A percentile compares a stretch with the other conserved stretches of the same genome.
phyloP scores from a whole-genome alignment of 1,284 basidiomycete genomes.

The Xanthoconium separans region DNA sequence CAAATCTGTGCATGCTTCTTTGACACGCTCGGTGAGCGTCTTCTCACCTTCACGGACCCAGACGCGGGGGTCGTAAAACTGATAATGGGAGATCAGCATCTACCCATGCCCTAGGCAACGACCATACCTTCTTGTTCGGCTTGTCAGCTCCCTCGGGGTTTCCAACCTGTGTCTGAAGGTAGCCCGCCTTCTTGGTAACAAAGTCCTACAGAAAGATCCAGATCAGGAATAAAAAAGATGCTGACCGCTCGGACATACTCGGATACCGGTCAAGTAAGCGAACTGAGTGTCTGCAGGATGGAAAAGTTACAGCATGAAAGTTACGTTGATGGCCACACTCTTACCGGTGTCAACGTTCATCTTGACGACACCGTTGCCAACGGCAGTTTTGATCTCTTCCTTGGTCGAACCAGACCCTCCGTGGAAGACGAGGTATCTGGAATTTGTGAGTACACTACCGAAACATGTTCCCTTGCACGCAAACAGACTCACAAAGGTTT shows the following conservation, averaged over 20 bases:
- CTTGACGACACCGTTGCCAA: constrained; percentile 92
- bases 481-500: constrained; percentile 71
- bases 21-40: constrained; percentile 86
- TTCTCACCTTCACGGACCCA: constrained; percentile 99
- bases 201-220: constrained; percentile 60
- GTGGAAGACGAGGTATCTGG: constrained; percentile 98
- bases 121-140: constrained; percentile 92
- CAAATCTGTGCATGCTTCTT: constrained; percentile 89
- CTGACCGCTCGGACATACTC: constrained; percentile 46
- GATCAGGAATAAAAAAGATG: not conserved
- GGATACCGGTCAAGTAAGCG: constrained; percentile 89
- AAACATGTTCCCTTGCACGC: not conserved
- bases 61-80: constrained; percentile 93
- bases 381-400: constrained; percentile 94
- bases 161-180: constrained; percentile 86
- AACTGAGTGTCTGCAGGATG: constrained; percentile 75
- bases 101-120: not conserved
- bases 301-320: constrained; percentile 8
- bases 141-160: constrained; percentile 94
- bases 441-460: not conserved
- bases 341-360: constrained; percentile 92
- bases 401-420: constrained; percentile 98
- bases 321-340: not conserved
- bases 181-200: constrained; percentile 79
- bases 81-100: not conserved